phyloP scores from a whole-genome alignment of 2,329 filamentous ascomycete species.

The Diaporthe vaccinii region DNA sequence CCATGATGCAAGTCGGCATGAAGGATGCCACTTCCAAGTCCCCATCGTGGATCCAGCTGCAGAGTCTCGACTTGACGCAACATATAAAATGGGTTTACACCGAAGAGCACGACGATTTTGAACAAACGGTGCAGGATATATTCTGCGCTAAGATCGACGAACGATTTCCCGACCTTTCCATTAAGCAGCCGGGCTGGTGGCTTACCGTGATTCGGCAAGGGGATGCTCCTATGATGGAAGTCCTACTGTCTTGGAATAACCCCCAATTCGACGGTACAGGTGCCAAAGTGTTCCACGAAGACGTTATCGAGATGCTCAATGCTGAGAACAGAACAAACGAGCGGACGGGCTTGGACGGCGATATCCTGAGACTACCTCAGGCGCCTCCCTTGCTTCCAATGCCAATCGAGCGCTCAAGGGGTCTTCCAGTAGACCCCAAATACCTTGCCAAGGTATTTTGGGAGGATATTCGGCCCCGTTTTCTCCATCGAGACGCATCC shows the following conservation, averaged over 20 bases:
- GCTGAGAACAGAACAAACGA: constrained; percentile 38
- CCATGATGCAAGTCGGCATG: constrained; percentile 42
- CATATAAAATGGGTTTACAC: constrained; percentile 41
- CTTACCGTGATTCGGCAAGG: constrained; percentile 40
- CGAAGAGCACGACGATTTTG: constrained; percentile 36
- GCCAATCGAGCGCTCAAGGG: constrained; percentile 44
- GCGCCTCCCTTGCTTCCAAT: constrained; percentile 46
- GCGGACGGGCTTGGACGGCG: constrained; percentile 44
- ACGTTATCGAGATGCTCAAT: constrained; percentile 49
- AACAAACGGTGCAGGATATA: constrained; percentile 15
- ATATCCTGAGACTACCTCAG: constrained; percentile 46
- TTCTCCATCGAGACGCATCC: constrained; percentile 37
- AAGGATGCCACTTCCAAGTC: constrained; percentile 39
- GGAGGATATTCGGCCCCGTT: constrained; percentile 41
- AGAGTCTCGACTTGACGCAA: constrained; percentile 41
- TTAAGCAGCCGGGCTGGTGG: constrained; percentile 40
- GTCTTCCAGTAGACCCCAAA: constrained; percentile 24
- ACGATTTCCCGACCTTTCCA: constrained; percentile 38
- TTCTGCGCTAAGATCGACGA: constrained; percentile 41
- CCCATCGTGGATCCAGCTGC: constrained; percentile 42
- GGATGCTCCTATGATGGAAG: constrained; percentile 39
- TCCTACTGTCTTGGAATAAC: constrained; percentile 41
- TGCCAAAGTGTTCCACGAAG: constrained; percentile 41
- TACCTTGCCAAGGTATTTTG: constrained; percentile 30
- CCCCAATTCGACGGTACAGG: constrained; percentile 36